Conservation (phyloP, 108 stramenopile species). For the Conticribra weissflogii region DNA sequence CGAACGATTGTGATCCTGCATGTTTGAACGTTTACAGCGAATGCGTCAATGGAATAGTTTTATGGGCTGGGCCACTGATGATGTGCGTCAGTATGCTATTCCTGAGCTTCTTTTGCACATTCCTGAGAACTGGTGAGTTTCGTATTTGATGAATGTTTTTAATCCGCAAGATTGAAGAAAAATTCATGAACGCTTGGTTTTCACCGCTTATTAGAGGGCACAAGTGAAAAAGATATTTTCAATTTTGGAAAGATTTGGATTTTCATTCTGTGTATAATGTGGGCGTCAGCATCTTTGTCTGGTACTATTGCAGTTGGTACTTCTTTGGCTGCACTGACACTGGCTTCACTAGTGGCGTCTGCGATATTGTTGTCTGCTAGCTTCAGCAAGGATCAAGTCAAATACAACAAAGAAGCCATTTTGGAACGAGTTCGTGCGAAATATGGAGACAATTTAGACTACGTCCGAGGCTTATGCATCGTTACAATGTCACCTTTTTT, state of each 20-base stretch:
- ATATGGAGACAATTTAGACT: constrained; percentile 48
- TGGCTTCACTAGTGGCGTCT: constrained; percentile 52
- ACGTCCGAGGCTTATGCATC: constrained; percentile 45
- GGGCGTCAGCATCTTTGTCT: constrained; percentile 58
- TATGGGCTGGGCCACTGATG: constrained; percentile 59
- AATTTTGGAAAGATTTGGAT: constrained; percentile 61
- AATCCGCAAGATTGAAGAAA: no score
- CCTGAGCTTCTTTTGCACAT: constrained; percentile 56
- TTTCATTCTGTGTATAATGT: constrained; percentile 49
- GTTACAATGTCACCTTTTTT: constrained; percentile 48
- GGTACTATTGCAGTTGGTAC: constrained; percentile 52
- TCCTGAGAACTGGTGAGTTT: constrained; percentile 49
- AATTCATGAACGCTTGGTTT: neutral
- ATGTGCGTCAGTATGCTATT: constrained; percentile 49
- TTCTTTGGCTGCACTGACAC: constrained; percentile 42
- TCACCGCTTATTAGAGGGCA: constrained; percentile 15
- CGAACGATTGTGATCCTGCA: constrained; percentile 26
- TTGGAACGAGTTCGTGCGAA: constrained; percentile 38
- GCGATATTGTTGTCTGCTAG: constrained; percentile 44
- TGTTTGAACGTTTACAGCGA: constrained; percentile 45
- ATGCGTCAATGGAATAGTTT: constrained; percentile 53
- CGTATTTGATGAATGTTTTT: no score
- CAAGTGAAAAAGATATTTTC: constrained; percentile 45
- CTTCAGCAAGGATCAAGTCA: constrained; percentile 33
- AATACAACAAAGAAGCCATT: constrained; percentile 21